phyloP scores from a whole-genome alignment of 2,329 filamentous ascomycete species.

The Beauveria australis region DNA sequence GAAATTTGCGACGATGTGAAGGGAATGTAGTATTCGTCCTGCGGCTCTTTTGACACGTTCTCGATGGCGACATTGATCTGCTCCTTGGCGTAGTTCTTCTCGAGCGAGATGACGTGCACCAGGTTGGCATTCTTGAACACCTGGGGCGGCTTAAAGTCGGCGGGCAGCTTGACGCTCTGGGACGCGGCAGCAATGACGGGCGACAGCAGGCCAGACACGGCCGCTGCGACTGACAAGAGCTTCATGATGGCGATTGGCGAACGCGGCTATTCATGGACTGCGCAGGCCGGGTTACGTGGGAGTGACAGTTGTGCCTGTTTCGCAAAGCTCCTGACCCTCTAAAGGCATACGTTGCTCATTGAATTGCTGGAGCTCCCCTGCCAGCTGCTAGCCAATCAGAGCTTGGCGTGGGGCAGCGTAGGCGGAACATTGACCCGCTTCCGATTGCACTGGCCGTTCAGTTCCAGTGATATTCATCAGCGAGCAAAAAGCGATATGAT shows the following conservation, averaged over 20 bases:
- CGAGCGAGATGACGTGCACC: conserved; percentile 80
- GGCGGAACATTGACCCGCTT: conserved; percentile 8
- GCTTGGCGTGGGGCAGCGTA: not conserved
- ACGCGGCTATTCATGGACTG: conserved; percentile 26
- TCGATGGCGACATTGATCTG: conserved; percentile 90
- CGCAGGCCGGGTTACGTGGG: conserved; percentile 16
- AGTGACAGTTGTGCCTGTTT: conserved; percentile 15
- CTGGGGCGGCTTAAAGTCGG: conserved; percentile 73
- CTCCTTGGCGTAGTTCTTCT: conserved; percentile 87
- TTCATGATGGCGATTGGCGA: conserved; percentile 29
- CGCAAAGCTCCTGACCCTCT: conserved; percentile 7
- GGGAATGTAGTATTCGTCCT: conserved; percentile 85
- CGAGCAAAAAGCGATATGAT: no score
- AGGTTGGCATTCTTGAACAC: conserved; percentile 93
- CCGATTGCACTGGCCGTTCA: not conserved
- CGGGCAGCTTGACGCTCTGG: conserved; percentile 47
- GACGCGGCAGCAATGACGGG: conserved; percentile 32
- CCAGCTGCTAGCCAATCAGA: conserved; percentile 22
- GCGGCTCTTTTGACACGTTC: conserved; percentile 70
- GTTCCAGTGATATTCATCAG: no score
- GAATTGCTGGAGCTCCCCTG: conserved; percentile 19
- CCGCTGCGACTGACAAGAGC: conserved; percentile 42
- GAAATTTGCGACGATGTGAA: conserved; percentile 71
- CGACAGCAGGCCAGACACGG: conserved; percentile 50
- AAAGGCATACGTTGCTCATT: conserved; percentile 31